These are phyloP conservation scores for Ophidiomyces ophidiicola DNA, from an alignment of 2,329 filamentous ascomycete species.

Conservation along the genomic window DNA sequence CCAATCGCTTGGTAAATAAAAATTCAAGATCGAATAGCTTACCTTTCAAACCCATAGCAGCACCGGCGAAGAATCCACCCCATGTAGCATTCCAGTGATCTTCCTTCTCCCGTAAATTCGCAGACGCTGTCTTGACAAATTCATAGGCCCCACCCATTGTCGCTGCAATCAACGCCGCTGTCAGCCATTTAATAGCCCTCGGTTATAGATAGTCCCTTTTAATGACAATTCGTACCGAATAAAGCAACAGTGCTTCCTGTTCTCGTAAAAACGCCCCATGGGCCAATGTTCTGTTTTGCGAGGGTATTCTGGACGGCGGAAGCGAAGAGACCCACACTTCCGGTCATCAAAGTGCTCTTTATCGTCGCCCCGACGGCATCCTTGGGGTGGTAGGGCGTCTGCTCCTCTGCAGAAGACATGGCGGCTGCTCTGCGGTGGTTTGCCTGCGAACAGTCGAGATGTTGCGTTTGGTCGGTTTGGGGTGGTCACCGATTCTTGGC, in stretches of 20 bases:
- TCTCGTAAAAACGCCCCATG: constrained; percentile 66
- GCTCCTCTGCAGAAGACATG: constrained; percentile 40
- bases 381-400: constrained; percentile 53
- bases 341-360: constrained; percentile 53
- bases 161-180: constrained; percentile 37
- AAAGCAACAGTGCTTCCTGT: constrained; percentile 61
- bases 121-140: constrained; percentile 63
- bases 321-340: constrained; percentile 55
- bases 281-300: constrained; percentile 66
- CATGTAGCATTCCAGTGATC: constrained; percentile 63
- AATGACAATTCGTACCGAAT: constrained; percentile 42
- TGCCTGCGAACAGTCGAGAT: not conserved
- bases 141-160: constrained; percentile 62
- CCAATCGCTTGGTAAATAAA: not conserved
- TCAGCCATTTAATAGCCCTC: constrained; percentile 9
- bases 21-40: constrained; percentile 21
- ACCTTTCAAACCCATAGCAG: constrained; percentile 62
- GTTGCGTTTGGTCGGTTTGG: not conserved
- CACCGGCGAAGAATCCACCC: constrained; percentile 64
- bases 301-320: constrained; percentile 80
- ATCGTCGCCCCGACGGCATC: constrained; percentile 60
- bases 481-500: constrained; percentile 4
- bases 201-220: not conserved
- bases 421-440: constrained; percentile 10
- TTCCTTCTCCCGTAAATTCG: constrained; percentile 76